Base-by-base conservation (phyloP, 495 filamentous ascomycete species). In the Penicillium mononematosum region DNA sequence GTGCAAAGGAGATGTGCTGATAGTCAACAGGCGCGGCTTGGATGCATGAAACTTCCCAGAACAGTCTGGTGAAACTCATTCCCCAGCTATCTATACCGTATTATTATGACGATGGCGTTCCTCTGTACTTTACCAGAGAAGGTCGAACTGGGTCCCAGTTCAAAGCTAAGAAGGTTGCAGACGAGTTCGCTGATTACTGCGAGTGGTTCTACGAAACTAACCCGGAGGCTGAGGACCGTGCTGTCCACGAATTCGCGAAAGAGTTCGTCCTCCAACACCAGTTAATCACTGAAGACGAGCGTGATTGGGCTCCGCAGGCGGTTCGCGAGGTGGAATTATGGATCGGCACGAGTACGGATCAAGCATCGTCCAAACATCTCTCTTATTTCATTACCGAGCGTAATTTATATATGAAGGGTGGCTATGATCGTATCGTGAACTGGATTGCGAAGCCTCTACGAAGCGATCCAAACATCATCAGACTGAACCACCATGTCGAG, bases 11-110 rank as follows among this genome's bases (percentile, higher is more conserved):
- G 2, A 6, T 19, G 22, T 16, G 39, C 17, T 31, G 17, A 32
- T 32, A 8, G 10, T 27, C 14, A 20, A 31, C 14, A 66, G 63
- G 63, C 34, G 63, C 63, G 8, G 63, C 63, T 31, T 66, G 63
- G 63, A 66, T 66, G 63, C 63, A 66, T 48, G 63, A 66, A 53
- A 66, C 63, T 20, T 66, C 63, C 46, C 63, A 66, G 58, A 66
- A 66, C 32, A 41, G 31, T n/a, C 42, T 66, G 38, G 63, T 66
- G 47, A 66, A 63, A 25, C 60, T 66, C 14, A 66, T 66, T 48
- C 60, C 57, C 5, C 43, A 53, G 14, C 51, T 66, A 22, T 41
- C 47, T 17, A 66, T 66, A 22, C 58, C 59, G 4, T 66, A 66
- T 34, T 66, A 66, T 41, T 66, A 66, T 45, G 63, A 66, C 36